Conservation (phyloP, 2,329 filamentous ascomycete genomes). For the Zymoseptoria ardabiliae region DNA sequence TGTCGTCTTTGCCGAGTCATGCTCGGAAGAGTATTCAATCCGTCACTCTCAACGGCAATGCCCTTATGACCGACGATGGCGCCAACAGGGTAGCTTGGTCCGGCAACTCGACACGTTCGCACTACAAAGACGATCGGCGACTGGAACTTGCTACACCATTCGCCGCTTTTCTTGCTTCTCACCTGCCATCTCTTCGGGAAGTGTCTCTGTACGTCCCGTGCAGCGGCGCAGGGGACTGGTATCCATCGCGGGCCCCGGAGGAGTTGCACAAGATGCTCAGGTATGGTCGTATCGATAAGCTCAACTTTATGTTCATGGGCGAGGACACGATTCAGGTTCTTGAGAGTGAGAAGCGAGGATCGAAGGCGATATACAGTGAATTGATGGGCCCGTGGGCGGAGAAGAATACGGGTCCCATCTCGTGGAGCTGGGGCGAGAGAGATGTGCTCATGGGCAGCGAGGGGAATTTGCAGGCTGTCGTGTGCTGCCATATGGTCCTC, state of each 20-base stretch:
- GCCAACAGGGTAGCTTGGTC: neutral
- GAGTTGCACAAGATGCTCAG: neutral
- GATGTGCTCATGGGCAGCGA: neutral
- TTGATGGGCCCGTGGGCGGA: neutral
- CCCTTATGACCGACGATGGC: neutral
- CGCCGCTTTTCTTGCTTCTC: conserved; percentile 1
- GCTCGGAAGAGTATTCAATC: neutral
- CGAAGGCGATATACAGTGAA: neutral
- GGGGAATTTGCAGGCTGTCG: neutral
- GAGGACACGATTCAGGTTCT: neutral
- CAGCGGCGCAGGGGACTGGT: conserved; percentile 1
- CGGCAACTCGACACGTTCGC: neutral
- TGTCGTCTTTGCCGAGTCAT: neutral
- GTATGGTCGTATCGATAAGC: neutral
- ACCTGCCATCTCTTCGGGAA: neutral
- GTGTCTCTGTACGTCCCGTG: conserved; percentile 1
- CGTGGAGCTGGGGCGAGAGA: neutral
- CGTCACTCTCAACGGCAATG: neutral
- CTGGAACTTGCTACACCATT: conserved; percentile 2
- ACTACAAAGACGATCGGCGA: neutral
- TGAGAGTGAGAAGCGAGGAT: neutral
- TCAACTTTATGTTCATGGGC: neutral
- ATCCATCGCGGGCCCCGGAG: neutral
- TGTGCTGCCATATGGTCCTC: neutral
- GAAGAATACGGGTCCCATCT: neutral